Evolutionary conservation across 495 filamentous ascomycete genomes (phyloP), one percentile per base, ranked within the genome.

Genomic region (Penicillium roqueforti): DNA sequence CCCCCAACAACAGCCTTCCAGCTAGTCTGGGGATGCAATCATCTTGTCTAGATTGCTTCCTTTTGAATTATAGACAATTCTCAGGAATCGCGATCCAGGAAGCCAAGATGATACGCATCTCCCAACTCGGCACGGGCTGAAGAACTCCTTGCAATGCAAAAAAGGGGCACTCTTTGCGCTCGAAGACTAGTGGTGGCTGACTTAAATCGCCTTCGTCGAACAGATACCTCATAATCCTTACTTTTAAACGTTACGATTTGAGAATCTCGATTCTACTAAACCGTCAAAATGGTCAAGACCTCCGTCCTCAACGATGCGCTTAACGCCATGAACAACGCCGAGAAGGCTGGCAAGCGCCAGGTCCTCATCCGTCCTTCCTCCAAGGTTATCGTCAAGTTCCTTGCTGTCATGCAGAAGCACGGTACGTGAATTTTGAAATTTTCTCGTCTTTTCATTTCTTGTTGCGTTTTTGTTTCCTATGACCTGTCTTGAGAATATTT

Each of bases 301-400:
- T 95, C 89, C 70, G 91, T 96, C 72, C 91, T 98, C 71, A 95
- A 97, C 82, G 93, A 97, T 87, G 89, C 92, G 74, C 89, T 98
- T 63, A 97, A 97, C 74, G 83, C 86, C 82, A 96, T 98, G 86
- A 97, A 98, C 89, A 98, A 97, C 74, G 93, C 93, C 81, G 93
- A 98, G 84, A 97, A 97, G 86, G 81, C 86, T 62, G 93, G 93
- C 73, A 96, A 96, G 86, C 90, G 93, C 63, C 93, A 98, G 79
- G 93, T 97, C 64, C 74, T 97, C 65, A 95, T 98, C 81, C 83
- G 91, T 58, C 93, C 93, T 68, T 87, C 82, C 75, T 97, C 92
- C 68, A 98, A 98, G 85, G 93, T 97, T 81, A 97, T 97, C 67
- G 83, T 96, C 82, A 97, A 97, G 85, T 97, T 97, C 84, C 80